Conservation (phyloP, 495 filamentous ascomycete species). For the Aspergillus conjunctus region DNA sequence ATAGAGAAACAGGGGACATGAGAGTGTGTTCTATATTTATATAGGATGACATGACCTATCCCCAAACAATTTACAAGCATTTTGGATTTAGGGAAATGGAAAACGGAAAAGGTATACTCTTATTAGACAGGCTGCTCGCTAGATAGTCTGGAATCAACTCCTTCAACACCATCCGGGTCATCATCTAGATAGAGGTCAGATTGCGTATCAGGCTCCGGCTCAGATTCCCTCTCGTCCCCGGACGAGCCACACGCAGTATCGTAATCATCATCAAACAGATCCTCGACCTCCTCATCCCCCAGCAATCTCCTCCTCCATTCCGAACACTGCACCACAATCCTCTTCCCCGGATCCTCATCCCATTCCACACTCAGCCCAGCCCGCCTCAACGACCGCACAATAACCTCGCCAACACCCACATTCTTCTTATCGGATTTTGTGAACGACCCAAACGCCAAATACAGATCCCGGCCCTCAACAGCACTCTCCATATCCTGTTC, state of each 20-base stretch:
- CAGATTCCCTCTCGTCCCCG: not conserved
- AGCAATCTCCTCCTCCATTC: not conserved
- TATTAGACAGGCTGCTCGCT: too few species aligned
- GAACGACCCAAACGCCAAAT: conserved; percentile 3
- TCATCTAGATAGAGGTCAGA: not conserved
- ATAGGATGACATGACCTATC: too few species aligned
- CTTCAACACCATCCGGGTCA: not conserved
- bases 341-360: not conserved
- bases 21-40: too few species aligned
- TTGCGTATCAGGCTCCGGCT: not conserved
- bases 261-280: not conserved
- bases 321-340: not conserved
- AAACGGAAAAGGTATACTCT: too few species aligned
- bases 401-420: not conserved
- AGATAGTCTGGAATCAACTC: too few species aligned
- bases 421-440: not conserved
- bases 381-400: conserved; percentile 8
- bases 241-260: not conserved
- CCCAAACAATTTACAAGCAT: too few species aligned
- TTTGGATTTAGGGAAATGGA: too few species aligned
- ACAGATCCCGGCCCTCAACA: not conserved
- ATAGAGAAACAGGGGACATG: too few species aligned
- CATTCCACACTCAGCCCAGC: not conserved
- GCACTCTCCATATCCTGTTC: conserved; percentile 1
- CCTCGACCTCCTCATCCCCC: not conserved